Conservation (phyloP, 2,329 filamentous ascomycete species). For the Coniosporium tulheliwenetii region DNA sequence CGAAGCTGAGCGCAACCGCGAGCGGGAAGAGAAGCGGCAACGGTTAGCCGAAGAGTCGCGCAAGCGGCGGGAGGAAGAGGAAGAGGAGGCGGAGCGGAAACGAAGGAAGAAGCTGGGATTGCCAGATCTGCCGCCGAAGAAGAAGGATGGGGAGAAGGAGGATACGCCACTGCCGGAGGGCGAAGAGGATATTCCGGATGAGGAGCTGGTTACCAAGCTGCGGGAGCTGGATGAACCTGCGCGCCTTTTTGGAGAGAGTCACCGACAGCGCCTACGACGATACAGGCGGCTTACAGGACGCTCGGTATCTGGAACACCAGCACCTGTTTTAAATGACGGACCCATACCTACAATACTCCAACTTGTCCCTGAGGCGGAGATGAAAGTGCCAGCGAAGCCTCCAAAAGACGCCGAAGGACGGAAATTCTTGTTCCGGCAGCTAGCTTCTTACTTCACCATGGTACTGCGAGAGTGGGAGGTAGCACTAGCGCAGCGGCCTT, state of each 20-base stretch:
- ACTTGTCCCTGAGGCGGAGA: constrained; percentile 69
- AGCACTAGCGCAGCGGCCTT: constrained; percentile 49
- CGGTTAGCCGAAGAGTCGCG: constrained; percentile 69
- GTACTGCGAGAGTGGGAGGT: constrained; percentile 76
- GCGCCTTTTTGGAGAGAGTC: constrained; percentile 66
- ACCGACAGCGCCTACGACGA: constrained; percentile 51
- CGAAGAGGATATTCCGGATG: constrained; percentile 52
- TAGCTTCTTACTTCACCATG: constrained; percentile 93
- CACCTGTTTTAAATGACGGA: constrained; percentile 44
- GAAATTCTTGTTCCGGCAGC: constrained; percentile 65
- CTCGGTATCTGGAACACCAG: constrained; percentile 16
- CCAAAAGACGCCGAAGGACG: constrained; percentile 49
- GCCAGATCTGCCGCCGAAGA: constrained; percentile 49
- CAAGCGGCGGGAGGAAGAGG: constrained; percentile 52
- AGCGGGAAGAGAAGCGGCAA: constrained; percentile 68
- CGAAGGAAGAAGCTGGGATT: constrained; percentile 65
- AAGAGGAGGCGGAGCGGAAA: constrained; percentile 54
- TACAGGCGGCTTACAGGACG: constrained; percentile 46
- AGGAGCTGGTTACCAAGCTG: constrained; percentile 52
- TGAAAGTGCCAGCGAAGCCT: constrained; percentile 59
- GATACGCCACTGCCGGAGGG: constrained; percentile 12
- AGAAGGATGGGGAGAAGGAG: constrained; percentile 26
- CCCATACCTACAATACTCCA: constrained; percentile 77
- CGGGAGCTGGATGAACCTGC: constrained; percentile 58
- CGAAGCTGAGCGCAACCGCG: constrained; percentile 50